These are phyloP conservation scores for Cytospora piceicola DNA, from an alignment of 2,329 filamentous ascomycete genomes.

Conservation along the genomic window DNA sequence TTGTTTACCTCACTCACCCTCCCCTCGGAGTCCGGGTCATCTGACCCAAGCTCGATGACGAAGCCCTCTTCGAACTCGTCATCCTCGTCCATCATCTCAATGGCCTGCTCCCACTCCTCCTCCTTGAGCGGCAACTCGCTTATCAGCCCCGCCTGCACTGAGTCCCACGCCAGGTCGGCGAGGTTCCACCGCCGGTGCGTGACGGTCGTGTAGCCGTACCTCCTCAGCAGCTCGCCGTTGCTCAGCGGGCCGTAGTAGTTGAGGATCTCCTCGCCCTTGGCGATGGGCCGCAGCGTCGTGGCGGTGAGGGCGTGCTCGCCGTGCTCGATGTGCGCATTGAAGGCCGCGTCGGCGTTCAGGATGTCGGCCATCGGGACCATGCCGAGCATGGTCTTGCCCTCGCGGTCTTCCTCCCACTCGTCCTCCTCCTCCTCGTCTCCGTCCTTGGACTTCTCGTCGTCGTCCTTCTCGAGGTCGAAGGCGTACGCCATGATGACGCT, in stretches of 20 bases:
- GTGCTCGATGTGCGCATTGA: slow-evolving; percentile 69
- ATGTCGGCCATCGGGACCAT: slow-evolving; percentile 93
- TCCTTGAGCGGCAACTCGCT: slow-evolving; percentile 44
- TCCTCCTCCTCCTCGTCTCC: slow-evolving; percentile 63
- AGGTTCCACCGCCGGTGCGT: slow-evolving; percentile 82
- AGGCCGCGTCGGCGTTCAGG: slow-evolving; percentile 85
- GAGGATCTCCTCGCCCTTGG: slow-evolving; percentile 74
- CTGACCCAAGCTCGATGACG: slow-evolving; percentile 63
- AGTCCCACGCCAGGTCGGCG: slow-evolving; percentile 71
- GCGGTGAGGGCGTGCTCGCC: slow-evolving; percentile 66
- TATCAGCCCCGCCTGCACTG: slow-evolving; percentile 55
- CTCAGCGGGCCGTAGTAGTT: slow-evolving; percentile 90
- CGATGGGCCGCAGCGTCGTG: slow-evolving; percentile 70
- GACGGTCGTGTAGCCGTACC: slow-evolving; percentile 85
- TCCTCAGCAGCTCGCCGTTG: slow-evolving; percentile 77
- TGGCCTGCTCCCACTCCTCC: slow-evolving; percentile 28
- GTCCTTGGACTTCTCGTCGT: slow-evolving; percentile 49
- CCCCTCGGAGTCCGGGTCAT: slow-evolving; percentile 56
- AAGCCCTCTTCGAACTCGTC: slow-evolving; percentile 76
- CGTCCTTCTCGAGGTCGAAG: slow-evolving; percentile 72
- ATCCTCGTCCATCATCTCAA: slow-evolving; percentile 49
- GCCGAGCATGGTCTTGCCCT: slow-evolving; percentile 66
- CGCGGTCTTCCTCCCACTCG: slow-evolving; percentile 67
- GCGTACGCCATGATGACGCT: slow-evolving; percentile 92
- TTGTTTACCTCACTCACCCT: slow-evolving; percentile 38